Percentiles rank a stretch among this genome's conserved stretches.
Evolutionary conservation across 306 rosid species (phyloP).

Genomic region (Crotalaria pallida): DNA sequence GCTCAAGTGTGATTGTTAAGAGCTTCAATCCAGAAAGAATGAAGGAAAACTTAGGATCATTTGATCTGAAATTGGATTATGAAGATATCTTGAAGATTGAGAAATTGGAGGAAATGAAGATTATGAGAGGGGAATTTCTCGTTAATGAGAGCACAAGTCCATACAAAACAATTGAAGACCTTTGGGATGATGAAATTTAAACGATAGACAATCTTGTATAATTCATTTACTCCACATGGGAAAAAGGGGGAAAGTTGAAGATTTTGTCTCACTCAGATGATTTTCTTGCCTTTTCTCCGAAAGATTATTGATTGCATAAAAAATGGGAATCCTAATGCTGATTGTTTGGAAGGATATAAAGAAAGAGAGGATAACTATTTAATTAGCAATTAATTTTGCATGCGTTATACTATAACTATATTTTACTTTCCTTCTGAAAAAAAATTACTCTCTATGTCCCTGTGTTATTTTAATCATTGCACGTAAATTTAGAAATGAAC

Average conservation of each 20-base stretch:
- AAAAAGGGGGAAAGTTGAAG: neutral
- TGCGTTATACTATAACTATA: too few relatives aligned
- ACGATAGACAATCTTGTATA: neutral
- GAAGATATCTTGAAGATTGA: conserved; percentile 59
- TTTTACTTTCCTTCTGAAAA: too few relatives aligned
- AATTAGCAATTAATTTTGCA: too few relatives aligned
- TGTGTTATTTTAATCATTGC: too few relatives aligned
- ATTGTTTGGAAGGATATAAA: neutral
- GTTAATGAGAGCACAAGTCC: conserved; percentile 83
- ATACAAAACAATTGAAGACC: conserved; percentile 57
- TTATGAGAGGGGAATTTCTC: conserved; percentile 82
- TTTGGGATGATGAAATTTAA: conserved; percentile 81
- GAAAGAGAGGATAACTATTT: neutral
- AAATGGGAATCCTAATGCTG: neutral
- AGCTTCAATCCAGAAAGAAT: conserved; percentile 68
- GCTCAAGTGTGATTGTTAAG: conserved; percentile 84
- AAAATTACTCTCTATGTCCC: too few relatives aligned
- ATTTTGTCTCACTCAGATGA: neutral
- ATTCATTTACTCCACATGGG: too few relatives aligned
- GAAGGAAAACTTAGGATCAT: conserved; percentile 58
- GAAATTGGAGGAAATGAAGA: conserved; percentile 63
- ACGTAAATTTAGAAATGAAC: too few relatives aligned
- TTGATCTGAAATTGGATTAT: conserved; percentile 51
- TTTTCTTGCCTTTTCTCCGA: neutral
- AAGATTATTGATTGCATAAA: too few relatives aligned